Evolutionary conservation across 2,329 filamentous ascomycete genomes (phyloP).

Genomic region (Elsinoe arachidis): DNA sequence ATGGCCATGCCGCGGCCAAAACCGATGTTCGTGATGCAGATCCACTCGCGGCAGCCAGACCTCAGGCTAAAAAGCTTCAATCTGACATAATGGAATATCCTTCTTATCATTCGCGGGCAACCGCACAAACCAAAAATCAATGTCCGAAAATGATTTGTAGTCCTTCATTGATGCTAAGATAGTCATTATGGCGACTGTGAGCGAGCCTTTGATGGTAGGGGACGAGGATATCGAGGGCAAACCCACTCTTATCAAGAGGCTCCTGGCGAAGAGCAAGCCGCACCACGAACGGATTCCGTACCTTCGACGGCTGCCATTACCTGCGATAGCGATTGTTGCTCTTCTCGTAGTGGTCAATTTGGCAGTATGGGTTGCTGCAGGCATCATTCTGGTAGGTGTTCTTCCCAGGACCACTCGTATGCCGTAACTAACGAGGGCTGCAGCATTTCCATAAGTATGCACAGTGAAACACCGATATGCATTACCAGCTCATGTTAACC

Average conservation of each 20-base stretch:
- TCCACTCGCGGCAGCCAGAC: not conserved
- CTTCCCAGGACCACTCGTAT: not conserved
- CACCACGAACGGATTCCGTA: conserved; percentile 48
- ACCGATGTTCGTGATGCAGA: not conserved
- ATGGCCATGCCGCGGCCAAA: not conserved
- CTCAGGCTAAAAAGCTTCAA: not conserved
- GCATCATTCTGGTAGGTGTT: conserved; percentile 45
- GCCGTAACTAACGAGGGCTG: not conserved
- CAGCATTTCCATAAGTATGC: conserved; percentile 28
- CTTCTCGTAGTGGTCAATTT: conserved; percentile 47
- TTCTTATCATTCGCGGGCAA: conserved; percentile 1
- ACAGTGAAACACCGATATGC: not conserved
- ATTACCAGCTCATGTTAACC: conserved; percentile 15
- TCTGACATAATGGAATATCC: conserved; percentile 4
- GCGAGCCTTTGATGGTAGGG: not conserved
- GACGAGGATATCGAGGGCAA: conserved; percentile 1
- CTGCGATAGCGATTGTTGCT: conserved; percentile 49
- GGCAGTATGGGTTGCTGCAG: conserved; percentile 50
- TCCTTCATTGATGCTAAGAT: not conserved
- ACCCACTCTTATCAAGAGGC: conserved; percentile 15
- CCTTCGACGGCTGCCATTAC: conserved; percentile 47
- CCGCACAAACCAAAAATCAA: not conserved
- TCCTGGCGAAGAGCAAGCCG: conserved; percentile 31
- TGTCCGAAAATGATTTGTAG: not conserved
- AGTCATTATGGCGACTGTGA: not conserved